Evolutionary conservation across 192 early-diverging fungal species (phyloP), one percentile per base, ranked within the genome.

Genomic region (Backusella tuberculispora): DNA sequence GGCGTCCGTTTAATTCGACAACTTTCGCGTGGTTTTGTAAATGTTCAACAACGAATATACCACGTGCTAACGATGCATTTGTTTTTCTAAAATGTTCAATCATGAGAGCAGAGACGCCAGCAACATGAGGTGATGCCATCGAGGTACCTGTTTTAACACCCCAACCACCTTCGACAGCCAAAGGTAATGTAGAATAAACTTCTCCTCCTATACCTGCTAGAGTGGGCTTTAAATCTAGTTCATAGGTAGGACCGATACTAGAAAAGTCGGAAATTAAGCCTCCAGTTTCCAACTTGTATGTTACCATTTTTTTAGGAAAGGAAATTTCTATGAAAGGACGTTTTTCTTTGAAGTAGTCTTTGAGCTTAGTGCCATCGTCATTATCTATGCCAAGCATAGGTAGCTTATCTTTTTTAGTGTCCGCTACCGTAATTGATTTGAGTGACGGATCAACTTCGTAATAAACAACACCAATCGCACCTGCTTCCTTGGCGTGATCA

Each of bases 191-290:
- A 17, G 88, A 90, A 50, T 79, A 85, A 24, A 90, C 83, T 43
- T 75, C 72, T 14, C 85, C 85, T 66, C 88, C 88, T 47, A 85
- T 78, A 65, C 81, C 85, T 41, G 74, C 77, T 72, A 90, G 21
- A 41, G 87, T 80, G 40, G 85, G 86, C 71, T 85, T 85, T 34
- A 86, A 37, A 44, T 90, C 79, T 29, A 96, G 79, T 68, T 94
- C 88, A 41, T 85, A 84, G 45, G 87, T 88, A 0, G 92, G 87
- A 12, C 96, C 96, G 75, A 87, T 86, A 19, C 90, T 91, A 13
- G 92, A 92, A 73, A 93, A 95, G 29, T 72, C 63, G 26, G 94
- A 95, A 4, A 95, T 79, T 29, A 85, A 89, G 48, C 88, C 89
- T 24, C 86, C 91, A 24, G 53, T 60, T 26, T 60, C 53, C 53